Evolutionary conservation across 768 basidiomycete species (phyloP).

Genomic region (Clathrus columnatus): DNA sequence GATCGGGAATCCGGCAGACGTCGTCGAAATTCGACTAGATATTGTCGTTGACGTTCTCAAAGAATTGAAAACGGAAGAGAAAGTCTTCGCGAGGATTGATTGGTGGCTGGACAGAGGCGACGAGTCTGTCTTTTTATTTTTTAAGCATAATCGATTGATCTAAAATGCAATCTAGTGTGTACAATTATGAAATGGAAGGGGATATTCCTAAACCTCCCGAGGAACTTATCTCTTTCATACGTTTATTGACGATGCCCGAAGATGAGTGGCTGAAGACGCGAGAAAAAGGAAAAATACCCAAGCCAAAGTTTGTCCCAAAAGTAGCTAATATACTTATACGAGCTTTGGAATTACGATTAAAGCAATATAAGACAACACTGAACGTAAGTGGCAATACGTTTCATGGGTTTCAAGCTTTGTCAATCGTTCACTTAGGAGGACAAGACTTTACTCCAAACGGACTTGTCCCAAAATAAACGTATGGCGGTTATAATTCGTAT

Average conservation of each 20-base stretch:
- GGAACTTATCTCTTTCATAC: constrained; percentile 54
- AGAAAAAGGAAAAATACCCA: constrained; percentile 64
- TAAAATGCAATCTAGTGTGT: constrained; percentile 33
- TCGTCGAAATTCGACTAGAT: constrained; percentile 73
- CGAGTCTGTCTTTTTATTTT: constrained; percentile 41
- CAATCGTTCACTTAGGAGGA: constrained; percentile 11
- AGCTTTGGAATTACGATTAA: constrained; percentile 42
- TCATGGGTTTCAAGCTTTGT: neutral
- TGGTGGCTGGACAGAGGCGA: constrained; percentile 94
- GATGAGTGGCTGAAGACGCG: constrained; percentile 52
- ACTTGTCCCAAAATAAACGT: constrained; percentile 29
- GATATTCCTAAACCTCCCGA: constrained; percentile 34
- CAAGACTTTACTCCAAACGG: constrained; percentile 5
- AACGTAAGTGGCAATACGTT: constrained; percentile 35
- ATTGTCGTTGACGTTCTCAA: constrained; percentile 41
- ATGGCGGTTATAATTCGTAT: constrained; percentile 66
- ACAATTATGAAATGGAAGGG: constrained; percentile 44
- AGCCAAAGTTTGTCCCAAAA: constrained; percentile 47
- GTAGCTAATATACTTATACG: constrained; percentile 39
- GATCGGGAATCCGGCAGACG: constrained; percentile 68
- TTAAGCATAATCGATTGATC: neutral
- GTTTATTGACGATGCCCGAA: constrained; percentile 47
- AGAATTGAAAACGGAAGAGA: constrained; percentile 11
- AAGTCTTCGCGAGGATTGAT: constrained; percentile 57
- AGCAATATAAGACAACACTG: constrained; percentile 47